phyloP scores from a whole-genome alignment of 768 basidiomycete species.

The Lactarius vividus region DNA sequence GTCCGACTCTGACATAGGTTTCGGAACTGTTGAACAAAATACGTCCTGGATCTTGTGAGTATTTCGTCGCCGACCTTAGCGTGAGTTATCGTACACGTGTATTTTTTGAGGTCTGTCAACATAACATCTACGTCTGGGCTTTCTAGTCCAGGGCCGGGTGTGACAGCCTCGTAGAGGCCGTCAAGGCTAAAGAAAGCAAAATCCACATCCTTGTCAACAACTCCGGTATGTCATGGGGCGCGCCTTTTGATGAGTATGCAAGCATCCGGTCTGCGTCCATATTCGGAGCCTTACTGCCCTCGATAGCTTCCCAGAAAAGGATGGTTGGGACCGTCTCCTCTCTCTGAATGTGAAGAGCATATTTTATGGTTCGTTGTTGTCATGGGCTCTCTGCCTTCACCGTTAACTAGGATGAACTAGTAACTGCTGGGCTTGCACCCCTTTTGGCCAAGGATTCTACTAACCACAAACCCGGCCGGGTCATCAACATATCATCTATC shows the following conservation, averaged over 20 bases:
- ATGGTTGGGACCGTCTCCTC: slow-evolving; percentile 84
- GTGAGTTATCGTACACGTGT: slow-evolving; percentile 43
- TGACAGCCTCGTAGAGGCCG: slow-evolving; percentile 62
- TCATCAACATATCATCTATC: slow-evolving; percentile 81
- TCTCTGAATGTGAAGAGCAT: slow-evolving; percentile 82
- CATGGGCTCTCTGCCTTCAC: slow-evolving; percentile 1
- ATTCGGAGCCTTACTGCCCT: background rate
- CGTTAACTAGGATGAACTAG: slow-evolving; percentile 34
- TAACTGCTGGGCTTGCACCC: slow-evolving; percentile 59
- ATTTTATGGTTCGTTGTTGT: slow-evolving; percentile 61
- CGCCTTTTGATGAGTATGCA: slow-evolving; percentile 51
- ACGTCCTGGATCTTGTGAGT: slow-evolving; percentile 61
- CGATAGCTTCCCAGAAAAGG: slow-evolving; percentile 65
- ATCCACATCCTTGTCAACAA: slow-evolving; percentile 85
- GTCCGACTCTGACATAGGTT: slow-evolving; percentile 34
- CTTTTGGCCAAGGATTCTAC: slow-evolving; percentile 64
- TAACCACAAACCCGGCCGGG: slow-evolving; percentile 62
- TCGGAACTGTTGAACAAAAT: slow-evolving; percentile 56
- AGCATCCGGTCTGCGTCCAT: background rate
- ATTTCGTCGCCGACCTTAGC: slow-evolving; percentile 70
- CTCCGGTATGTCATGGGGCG: slow-evolving; percentile 78
- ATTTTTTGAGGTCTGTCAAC: background rate
- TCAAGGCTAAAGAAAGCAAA: slow-evolving; percentile 67
- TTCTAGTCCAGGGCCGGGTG: slow-evolving; percentile 73
- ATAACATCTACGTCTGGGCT: background rate